Percentiles rank a stretch among this genome's conserved stretches.
phyloP scores from a whole-genome alignment of 1,139 yeast species.

The Geotrichum armillariae region DNA sequence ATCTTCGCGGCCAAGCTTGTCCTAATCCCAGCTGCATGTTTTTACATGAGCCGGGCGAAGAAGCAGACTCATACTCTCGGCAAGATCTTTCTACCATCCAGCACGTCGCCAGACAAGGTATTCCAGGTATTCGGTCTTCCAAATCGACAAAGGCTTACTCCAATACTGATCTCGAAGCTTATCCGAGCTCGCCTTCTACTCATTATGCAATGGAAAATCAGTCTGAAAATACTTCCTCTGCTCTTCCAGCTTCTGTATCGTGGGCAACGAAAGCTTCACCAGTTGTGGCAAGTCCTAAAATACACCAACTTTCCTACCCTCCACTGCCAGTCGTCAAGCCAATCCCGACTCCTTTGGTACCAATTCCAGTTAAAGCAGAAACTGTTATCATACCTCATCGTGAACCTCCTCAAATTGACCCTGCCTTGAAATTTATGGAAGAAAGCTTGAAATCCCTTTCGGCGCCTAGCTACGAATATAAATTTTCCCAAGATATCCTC shows the following conservation, averaged over 20 bases:
- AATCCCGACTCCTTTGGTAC: slow-evolving; percentile 28
- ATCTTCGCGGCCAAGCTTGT: slow-evolving; percentile 91
- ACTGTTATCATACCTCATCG: slow-evolving; percentile 25
- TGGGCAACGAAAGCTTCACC: slow-evolving; percentile 42
- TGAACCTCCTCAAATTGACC: slow-evolving; percentile 35
- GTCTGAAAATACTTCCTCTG: slow-evolving; percentile 11
- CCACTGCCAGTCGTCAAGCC: slow-evolving; percentile 36
- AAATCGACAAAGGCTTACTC: slow-evolving; percentile 13
- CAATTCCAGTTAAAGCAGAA: slow-evolving; percentile 19
- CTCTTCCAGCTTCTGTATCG: slow-evolving; percentile 42
- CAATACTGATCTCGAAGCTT: slow-evolving; percentile 9
- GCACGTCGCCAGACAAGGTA: slow-evolving; percentile 51
- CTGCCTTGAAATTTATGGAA: slow-evolving; percentile 35
- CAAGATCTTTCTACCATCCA: slow-evolving; percentile 87
- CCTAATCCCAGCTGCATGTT: slow-evolving; percentile 99
- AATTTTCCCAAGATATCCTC: slow-evolving; percentile 12
- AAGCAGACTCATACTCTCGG: slow-evolving; percentile 94
- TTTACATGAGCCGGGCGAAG: slow-evolving; percentile 98
- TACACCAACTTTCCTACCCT: slow-evolving; percentile 31
- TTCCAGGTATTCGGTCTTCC: slow-evolving; percentile 32
- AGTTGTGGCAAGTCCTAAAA: slow-evolving; percentile 12
- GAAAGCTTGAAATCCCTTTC: slow-evolving; percentile 38
- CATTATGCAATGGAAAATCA: background rate
- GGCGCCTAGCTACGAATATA: slow-evolving; percentile 13
- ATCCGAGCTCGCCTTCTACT: background rate